phyloP scores from a whole-genome alignment of 768 basidiomycete genomes.

The Mrakia gelida region DNA sequence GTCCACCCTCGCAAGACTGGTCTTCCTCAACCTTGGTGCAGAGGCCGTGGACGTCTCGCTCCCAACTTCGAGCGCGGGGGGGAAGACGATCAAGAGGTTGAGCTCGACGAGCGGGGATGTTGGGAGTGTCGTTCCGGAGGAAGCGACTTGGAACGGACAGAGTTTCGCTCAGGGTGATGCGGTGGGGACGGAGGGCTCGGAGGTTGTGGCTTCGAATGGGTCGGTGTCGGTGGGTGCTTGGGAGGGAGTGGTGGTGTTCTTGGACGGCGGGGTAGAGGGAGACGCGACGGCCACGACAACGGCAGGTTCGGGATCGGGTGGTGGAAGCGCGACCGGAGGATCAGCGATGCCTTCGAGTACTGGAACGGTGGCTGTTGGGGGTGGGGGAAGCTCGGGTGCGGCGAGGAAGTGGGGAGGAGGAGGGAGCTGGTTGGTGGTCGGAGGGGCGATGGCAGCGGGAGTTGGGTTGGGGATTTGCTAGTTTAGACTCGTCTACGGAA shows the following conservation, averaged over 20 bases:
- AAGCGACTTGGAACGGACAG: slow-evolving; percentile 44
- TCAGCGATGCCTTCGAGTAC: not conserved
- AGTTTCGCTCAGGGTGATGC: slow-evolving; percentile 42
- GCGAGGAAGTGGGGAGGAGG: no score
- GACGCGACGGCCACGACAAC: not conserved
- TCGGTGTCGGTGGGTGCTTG: slow-evolving; percentile 39
- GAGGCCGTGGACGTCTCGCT: slow-evolving; percentile 34
- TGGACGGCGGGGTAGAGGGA: slow-evolving; percentile 18
- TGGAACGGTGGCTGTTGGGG: not conserved
- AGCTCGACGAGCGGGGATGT: slow-evolving; percentile 38
- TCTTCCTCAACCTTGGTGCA: slow-evolving; percentile 41
- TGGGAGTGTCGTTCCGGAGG: slow-evolving; percentile 39
- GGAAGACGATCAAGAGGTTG: slow-evolving; percentile 39
- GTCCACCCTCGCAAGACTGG: slow-evolving; percentile 35
- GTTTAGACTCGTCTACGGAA: not conserved
- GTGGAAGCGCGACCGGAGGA: no score
- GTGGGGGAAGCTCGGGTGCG: not conserved
- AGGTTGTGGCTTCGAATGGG: slow-evolving; percentile 33
- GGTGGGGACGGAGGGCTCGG: slow-evolving; percentile 36
- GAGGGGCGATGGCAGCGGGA: not conserved
- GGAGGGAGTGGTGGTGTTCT: slow-evolving; percentile 43
- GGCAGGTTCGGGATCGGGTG: not conserved
- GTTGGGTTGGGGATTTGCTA: not conserved
- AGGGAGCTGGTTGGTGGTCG: not conserved
- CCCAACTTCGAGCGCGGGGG: not conserved